These are phyloP conservation scores for Coemansia sp. DNA, from an alignment of 192 early-diverging fungal genomes.

Conservation along the genomic window DNA sequence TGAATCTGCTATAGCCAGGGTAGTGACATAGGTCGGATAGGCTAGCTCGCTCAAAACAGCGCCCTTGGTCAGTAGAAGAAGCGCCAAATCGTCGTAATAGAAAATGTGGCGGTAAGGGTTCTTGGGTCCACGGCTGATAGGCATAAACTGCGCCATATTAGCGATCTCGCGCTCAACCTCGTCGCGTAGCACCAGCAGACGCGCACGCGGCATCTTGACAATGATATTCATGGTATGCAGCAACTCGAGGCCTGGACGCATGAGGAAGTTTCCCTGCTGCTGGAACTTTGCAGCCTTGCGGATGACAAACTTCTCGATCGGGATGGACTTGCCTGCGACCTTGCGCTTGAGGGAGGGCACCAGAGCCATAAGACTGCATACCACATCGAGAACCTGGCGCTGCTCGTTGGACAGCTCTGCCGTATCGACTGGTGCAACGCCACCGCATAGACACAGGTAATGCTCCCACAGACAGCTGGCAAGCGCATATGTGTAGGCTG, in stretches of 20 bases:
- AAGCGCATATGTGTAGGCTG: conserved; percentile 74
- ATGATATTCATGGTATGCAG: conserved; percentile 70
- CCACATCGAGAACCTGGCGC: conserved; percentile 46
- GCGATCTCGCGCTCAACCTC: conserved; percentile 54
- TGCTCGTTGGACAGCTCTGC: conserved; percentile 14
- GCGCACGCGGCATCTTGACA: conserved; percentile 64
- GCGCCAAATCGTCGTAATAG: conserved; percentile 77
- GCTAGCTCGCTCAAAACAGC: conserved; percentile 64
- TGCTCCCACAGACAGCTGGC: conserved; percentile 63
- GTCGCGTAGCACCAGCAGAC: conserved; percentile 45
- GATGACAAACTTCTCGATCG: conserved; percentile 84
- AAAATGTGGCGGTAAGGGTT: conserved; percentile 43
- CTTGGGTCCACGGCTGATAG: conserved; percentile 30
- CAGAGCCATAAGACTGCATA: conserved; percentile 61
- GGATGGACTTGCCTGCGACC: conserved; percentile 83
- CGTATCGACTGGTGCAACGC: conserved; percentile 4
- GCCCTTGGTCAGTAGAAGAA: conserved; percentile 69
- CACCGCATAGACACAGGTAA: conserved; percentile 21
- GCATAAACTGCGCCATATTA: conserved; percentile 27
- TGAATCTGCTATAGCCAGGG: conserved; percentile 3
- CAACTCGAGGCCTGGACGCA: conserved; percentile 78
- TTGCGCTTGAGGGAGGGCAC: conserved; percentile 70
- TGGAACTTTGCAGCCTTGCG: conserved; percentile 78
- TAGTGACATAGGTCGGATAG: conserved; percentile 40
- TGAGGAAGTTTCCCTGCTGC: conserved; percentile 63